Evolutionary conservation across 192 early-diverging fungal genomes (phyloP).

Genomic region (Coemansia sp.): DNA sequence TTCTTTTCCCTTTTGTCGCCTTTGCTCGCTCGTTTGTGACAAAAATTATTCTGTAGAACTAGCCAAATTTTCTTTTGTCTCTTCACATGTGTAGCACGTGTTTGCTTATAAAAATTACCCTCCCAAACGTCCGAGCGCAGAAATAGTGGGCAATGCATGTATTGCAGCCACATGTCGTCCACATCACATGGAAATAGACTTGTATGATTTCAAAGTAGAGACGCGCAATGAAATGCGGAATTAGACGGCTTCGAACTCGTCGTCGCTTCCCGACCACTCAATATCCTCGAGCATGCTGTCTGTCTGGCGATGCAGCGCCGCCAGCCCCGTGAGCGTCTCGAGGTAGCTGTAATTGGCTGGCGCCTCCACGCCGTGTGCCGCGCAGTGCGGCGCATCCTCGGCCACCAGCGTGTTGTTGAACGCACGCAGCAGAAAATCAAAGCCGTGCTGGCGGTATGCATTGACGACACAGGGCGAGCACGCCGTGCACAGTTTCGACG

Average conservation of each 20-base stretch:
- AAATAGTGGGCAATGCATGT: not conserved
- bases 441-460: conserved; percentile 63
- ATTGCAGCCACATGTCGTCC: conserved; percentile 1
- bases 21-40: not conserved
- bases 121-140: not conserved
- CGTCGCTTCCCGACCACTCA: conserved; percentile 69
- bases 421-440: conserved; percentile 70
- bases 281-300: conserved; percentile 65
- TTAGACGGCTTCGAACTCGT: conserved; percentile 33
- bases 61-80: not conserved
- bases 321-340: conserved; percentile 83
- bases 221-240: not conserved
- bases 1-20: not conserved
- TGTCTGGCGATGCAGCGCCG: conserved; percentile 71
- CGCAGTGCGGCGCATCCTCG: conserved; percentile 27
- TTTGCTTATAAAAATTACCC: not conserved
- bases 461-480: conserved; percentile 66
- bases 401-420: conserved; percentile 54
- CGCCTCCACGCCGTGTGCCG: conserved; percentile 4
- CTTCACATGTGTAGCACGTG: not conserved
- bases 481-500: conserved; percentile 87
- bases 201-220: not conserved
- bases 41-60: not conserved
- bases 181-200: not conserved
- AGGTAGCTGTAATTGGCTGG: conserved; percentile 63